These are phyloP conservation scores for Penicillium antarcticum DNA, from an alignment of 495 filamentous ascomycete species.

Conservation along the genomic window DNA sequence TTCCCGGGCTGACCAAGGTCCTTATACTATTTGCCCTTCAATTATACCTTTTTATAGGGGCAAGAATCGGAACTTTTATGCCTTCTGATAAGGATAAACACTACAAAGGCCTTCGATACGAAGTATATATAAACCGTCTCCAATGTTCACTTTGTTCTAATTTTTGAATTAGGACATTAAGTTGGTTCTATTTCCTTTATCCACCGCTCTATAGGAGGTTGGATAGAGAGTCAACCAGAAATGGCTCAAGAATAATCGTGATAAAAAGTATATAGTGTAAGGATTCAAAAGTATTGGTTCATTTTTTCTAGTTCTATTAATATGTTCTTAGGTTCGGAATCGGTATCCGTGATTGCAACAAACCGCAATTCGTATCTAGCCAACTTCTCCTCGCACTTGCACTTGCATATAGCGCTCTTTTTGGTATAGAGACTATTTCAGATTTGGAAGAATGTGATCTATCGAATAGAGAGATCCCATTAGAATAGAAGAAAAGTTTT, in stretches of 20 bases:
- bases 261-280: neutral
- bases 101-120: constrained; percentile 6
- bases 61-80: constrained; percentile 9
- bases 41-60: constrained; percentile 6
- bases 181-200: neutral
- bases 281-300: neutral
- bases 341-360: neutral
- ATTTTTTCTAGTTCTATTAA: too few species aligned
- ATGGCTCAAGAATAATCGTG: neutral
- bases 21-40: constrained; percentile 9
- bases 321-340: neutral
- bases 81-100: constrained; percentile 3
- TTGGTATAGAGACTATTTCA: neutral
- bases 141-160: neutral
- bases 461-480: constrained; percentile 7
- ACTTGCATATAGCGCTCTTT: constrained; percentile 1
- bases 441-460: constrained; percentile 1
- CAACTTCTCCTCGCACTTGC: constrained; percentile 2
- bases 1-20: constrained; percentile 6
- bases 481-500: constrained; percentile 3
- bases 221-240: neutral
- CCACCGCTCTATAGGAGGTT: neutral
- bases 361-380: constrained; percentile 1
- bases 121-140: neutral
- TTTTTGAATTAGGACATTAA: constrained; percentile 1